Conservation (phyloP, 1,284 basidiomycete species). For the Singerocomus inundabilis region DNA sequence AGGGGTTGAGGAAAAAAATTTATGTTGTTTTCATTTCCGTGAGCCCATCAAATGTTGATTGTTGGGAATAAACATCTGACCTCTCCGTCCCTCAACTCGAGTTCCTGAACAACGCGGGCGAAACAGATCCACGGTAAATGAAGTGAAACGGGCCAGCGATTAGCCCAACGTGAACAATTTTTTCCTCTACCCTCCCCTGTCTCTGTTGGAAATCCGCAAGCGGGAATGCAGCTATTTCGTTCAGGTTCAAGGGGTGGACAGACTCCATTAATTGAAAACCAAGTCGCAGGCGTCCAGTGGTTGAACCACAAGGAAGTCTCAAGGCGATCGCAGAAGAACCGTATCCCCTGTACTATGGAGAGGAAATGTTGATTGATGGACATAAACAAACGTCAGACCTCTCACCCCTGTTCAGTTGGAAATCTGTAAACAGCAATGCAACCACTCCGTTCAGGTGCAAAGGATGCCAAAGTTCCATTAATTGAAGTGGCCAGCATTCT, state of each 20-base stretch:
- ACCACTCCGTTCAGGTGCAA: no score
- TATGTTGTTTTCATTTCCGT: slow-evolving; percentile 32
- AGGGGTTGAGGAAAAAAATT: slow-evolving; percentile 20
- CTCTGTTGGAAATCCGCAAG: slow-evolving; percentile 16
- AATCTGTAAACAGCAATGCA: no score
- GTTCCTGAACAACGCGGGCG: slow-evolving; percentile 1
- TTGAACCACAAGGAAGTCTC: no score
- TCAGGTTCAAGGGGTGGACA: slow-evolving; percentile 6
- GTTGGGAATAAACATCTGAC: slow-evolving; percentile 26
- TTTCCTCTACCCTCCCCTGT: slow-evolving; percentile 6
- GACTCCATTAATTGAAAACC: no score
- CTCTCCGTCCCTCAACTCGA: slow-evolving; percentile 10
- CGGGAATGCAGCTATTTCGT: slow-evolving; percentile 1
- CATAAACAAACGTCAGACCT: no score
- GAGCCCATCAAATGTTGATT: slow-evolving; percentile 17
- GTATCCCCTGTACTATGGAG: no score
- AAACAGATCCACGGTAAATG: slow-evolving; percentile 16
- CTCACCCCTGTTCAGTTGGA: no score
- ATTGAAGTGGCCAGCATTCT: no score
- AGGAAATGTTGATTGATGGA: no score
- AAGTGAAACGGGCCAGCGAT: slow-evolving; percentile 9
- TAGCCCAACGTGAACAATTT: slow-evolving; percentile 16
- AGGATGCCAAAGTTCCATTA: no score
- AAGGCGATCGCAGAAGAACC: no score
- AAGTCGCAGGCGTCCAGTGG: no score